Evolutionary conservation across 768 basidiomycete genomes (phyloP).

Genomic region (Tulasnella sp.): DNA sequence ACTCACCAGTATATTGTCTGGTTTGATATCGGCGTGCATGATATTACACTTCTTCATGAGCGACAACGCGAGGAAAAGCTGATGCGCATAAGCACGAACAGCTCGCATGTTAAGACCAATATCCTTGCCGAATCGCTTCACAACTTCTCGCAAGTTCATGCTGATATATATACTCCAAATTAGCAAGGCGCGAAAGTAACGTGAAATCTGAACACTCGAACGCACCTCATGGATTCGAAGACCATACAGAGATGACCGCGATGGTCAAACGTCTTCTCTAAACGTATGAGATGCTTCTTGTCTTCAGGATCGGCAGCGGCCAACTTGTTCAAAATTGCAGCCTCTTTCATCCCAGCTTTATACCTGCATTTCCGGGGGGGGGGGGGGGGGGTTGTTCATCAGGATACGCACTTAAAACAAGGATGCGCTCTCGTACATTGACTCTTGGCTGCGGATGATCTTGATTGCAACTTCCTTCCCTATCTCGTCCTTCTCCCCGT

Average conservation of each 20-base stretch:
- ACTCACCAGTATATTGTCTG: constrained; percentile 90
- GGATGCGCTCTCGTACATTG: constrained; percentile 53
- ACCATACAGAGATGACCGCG: constrained; percentile 94
- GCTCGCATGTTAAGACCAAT: constrained; percentile 92
- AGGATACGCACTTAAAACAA: neutral
- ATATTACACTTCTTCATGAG: constrained; percentile 81
- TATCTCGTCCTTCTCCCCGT: constrained; percentile 44
- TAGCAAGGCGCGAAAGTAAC: neutral
- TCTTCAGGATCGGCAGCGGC: constrained; percentile 88
- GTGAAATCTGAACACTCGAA: neutral
- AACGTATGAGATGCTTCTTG: constrained; percentile 90
- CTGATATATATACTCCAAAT: constrained; percentile 39
- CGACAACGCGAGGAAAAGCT: constrained; percentile 81
- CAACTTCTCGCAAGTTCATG: constrained; percentile 96
- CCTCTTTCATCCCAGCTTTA: constrained; percentile 89
- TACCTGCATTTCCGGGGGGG: constrained; percentile 45
- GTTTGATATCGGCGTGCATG: constrained; percentile 98
- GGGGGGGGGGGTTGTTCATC: too few species aligned
- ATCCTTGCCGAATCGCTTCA: constrained; percentile 97
- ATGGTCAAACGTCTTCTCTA: constrained; percentile 93
- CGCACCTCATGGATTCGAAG: constrained; percentile 84
- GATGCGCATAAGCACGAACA: constrained; percentile 97
- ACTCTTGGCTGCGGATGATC: constrained; percentile 90
- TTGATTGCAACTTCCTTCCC: constrained; percentile 92
- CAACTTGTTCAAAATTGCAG: constrained; percentile 76